These are phyloP conservation scores for Clonostachys solani DNA, from an alignment of 2,329 filamentous ascomycete genomes.

Conservation along the genomic window DNA sequence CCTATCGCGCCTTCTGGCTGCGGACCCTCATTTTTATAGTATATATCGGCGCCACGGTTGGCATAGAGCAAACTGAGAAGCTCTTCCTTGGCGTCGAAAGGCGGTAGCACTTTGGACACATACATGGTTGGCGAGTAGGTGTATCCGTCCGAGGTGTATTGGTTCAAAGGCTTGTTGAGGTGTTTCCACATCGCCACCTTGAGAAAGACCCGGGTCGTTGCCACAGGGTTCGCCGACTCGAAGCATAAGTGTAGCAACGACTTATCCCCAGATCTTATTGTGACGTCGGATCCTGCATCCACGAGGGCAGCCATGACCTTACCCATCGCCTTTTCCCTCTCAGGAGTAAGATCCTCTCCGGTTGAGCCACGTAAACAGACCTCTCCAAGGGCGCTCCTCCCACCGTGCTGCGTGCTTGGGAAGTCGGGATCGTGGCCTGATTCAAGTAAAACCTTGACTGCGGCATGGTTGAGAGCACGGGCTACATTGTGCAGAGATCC, in stretches of 20 bases:
- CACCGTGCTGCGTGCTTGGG: conserved; percentile 56
- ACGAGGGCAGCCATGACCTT: conserved; percentile 54
- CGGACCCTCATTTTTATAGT: conserved; percentile 46
- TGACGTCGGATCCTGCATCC: conserved; percentile 50
- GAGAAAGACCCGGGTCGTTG: conserved; percentile 52
- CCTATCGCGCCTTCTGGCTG: conserved; percentile 50
- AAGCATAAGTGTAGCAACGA: conserved; percentile 57
- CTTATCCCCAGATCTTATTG: conserved; percentile 51
- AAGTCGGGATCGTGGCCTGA: conserved; percentile 61
- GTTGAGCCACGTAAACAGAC: conserved; percentile 54
- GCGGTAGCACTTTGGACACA: conserved; percentile 38
- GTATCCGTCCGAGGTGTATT: conserved; percentile 44
- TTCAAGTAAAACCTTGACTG: conserved; percentile 52
- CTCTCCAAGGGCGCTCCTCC: conserved; percentile 60
- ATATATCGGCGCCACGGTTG: conserved; percentile 49
- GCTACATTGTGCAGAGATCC: conserved; percentile 65
- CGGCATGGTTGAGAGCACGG: conserved; percentile 50
- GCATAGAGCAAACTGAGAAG: conserved; percentile 44
- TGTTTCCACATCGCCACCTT: conserved; percentile 62
- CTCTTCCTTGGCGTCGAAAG: conserved; percentile 29
- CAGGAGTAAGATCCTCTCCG: conserved; percentile 31
- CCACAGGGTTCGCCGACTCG: conserved; percentile 48
- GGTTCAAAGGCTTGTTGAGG: conserved; percentile 56
- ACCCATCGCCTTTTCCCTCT: conserved; percentile 49
- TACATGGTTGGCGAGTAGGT: conserved; percentile 66